These are phyloP conservation scores for Seminavis robusta DNA, from an alignment of 108 stramenopile species.

Conservation along the genomic window DNA sequence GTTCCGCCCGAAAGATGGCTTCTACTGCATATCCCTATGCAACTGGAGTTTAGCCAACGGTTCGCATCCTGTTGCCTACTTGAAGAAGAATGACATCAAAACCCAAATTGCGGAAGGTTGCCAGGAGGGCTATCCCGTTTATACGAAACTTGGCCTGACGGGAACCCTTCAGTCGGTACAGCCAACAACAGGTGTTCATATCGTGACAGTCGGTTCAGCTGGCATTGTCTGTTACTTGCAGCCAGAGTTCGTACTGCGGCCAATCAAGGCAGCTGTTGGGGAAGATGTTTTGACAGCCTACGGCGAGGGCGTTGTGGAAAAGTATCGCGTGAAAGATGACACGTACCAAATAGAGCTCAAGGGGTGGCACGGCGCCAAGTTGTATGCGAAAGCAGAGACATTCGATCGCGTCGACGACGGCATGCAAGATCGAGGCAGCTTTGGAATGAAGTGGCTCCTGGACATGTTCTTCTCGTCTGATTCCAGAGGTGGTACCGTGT, in stretches of 20 bases:
- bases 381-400: slow-evolving; percentile 72
- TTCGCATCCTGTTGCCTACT: slow-evolving; percentile 43
- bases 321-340: slow-evolving; percentile 55
- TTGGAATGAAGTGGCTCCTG: slow-evolving; percentile 82
- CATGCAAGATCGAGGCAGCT: slow-evolving; percentile 67
- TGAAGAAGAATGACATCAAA: slow-evolving; percentile 61
- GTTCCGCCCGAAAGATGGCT: slow-evolving; percentile 75
- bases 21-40: slow-evolving; percentile 63
- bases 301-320: slow-evolving; percentile 76
- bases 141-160: slow-evolving; percentile 65
- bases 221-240: slow-evolving; percentile 79
- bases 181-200: slow-evolving; percentile 86
- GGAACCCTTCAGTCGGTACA: slow-evolving; percentile 85
- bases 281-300: slow-evolving; percentile 82
- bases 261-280: slow-evolving; percentile 83
- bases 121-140: slow-evolving; percentile 83
- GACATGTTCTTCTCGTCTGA: slow-evolving; percentile 50
- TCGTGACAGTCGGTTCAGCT: slow-evolving; percentile 70
- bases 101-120: slow-evolving; percentile 79
- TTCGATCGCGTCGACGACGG: slow-evolving; percentile 80
- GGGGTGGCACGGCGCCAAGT: slow-evolving; percentile 61
- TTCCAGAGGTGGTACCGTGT: slow-evolving; percentile 22
- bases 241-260: slow-evolving; percentile 70
- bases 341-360: slow-evolving; percentile 68
- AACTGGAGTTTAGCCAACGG: slow-evolving; percentile 54